Conservation (phyloP, 768 basidiomycete species). For the Kockovaella imperatae region DNA sequence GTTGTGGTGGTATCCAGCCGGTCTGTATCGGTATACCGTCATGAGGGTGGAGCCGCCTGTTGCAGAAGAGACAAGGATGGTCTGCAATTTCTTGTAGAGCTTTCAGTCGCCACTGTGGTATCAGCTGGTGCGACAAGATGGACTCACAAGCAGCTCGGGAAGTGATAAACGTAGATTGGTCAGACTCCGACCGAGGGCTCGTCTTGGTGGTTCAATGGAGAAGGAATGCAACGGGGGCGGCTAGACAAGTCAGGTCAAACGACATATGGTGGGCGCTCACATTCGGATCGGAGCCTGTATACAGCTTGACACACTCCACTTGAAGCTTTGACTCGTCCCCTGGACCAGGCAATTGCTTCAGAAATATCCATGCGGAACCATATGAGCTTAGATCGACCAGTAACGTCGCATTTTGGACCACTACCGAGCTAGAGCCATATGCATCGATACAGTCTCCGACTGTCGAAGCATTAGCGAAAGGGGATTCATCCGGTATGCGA, state of each 20-base stretch:
- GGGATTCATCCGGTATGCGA: neutral
- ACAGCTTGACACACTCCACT: neutral
- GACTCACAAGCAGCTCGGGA: constrained; percentile 8
- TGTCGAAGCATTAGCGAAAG: neutral
- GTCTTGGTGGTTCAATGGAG: neutral
- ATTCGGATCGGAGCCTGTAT: neutral
- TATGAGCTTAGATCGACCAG: neutral
- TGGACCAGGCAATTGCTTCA: neutral
- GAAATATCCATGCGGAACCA: neutral
- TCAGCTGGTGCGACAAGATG: neutral
- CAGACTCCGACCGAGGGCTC: constrained; percentile 3
- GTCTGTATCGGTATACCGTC: constrained; percentile 9
- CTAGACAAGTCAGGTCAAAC: neutral
- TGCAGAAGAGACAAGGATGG: constrained; percentile 16
- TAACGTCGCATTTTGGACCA: neutral
- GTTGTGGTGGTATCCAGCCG: neutral
- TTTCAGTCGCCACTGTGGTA: constrained; percentile 2
- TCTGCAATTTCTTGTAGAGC: neutral
- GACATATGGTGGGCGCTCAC: neutral
- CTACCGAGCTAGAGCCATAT: neutral
- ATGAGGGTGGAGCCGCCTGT: constrained; percentile 1
- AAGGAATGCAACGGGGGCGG: constrained; percentile 1
- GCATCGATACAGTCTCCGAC: neutral
- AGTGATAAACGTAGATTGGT: constrained; percentile 6
- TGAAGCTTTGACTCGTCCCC: neutral